Evolutionary conservation across 2,329 filamentous ascomycete genomes (phyloP), one percentile per base, ranked within the genome.

Genomic region (Alternaria tenuissima): DNA sequence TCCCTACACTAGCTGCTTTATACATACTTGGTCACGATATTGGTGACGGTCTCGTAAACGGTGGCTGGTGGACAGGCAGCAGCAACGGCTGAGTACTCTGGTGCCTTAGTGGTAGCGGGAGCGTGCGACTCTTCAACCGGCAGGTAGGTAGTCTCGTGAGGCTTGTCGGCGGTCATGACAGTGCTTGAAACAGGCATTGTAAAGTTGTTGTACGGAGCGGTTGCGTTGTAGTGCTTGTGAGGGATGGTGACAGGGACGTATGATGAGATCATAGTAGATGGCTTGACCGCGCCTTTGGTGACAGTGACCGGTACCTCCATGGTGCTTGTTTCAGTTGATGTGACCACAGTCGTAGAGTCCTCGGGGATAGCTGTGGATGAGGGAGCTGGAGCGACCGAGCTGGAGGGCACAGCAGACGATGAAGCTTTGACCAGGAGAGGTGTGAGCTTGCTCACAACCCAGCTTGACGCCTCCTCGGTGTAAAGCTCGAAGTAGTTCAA

Each of bases 401-500:
- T 58, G 18, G 51, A 46, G 34, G 49, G 26, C 2, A 26, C 38
- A 24, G 55, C 32, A 12, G 51, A 52, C 18, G 54, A 48, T 20
- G 51, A 54, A 12, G 44, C 51, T 36, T 55, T 59, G 36, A 5
- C 43, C 44, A 59, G 22, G 4, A 59, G 52, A 34, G 52, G 57
- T 16, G 51, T 49, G n/a, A 59, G 51, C 51, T 59, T 59, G 36
- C 36, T 42, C 24, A 59, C 51, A 28, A 59, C 36, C 56, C 56
- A 59, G 11, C 43, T 42, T 7, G 56, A 59, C 3, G 56, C 51
- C 18, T 55, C 56, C 11, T 59, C 56, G 11, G 56, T 59, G 28
- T 59, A 43, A 5, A 59, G 51, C 16, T 59, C 43, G 20, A 59
- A 59, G 51, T 59, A 59, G 43, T 59, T 59, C 32, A 59, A 36